phyloP scores from a whole-genome alignment of 768 basidiomycete genomes.

The Multifurca ochricompacta region DNA sequence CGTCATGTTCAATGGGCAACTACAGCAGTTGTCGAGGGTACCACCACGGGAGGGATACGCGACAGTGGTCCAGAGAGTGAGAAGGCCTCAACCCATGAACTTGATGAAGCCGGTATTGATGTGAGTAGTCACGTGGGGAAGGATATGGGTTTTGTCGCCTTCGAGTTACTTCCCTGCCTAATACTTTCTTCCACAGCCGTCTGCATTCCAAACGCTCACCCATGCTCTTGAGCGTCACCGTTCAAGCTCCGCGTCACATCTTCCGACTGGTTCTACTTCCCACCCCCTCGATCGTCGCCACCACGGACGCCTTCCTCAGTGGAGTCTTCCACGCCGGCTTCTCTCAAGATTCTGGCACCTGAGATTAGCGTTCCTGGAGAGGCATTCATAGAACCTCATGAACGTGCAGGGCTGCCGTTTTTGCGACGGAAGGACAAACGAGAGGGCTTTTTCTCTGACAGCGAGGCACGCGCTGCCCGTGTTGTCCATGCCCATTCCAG shows the following conservation, averaged over 20 bases:
- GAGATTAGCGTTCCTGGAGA: constrained; percentile 38
- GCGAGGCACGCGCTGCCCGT: constrained; percentile 31
- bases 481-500: constrained; percentile 38
- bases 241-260: constrained; percentile 22
- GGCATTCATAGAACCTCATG: constrained; percentile 52
- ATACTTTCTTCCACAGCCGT: constrained; percentile 30
- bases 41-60: neutral
- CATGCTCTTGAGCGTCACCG: constrained; percentile 47
- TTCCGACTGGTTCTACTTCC: constrained; percentile 11
- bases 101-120: constrained; percentile 49
- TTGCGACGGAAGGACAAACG: constrained; percentile 26
- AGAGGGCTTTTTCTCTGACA: neutral
- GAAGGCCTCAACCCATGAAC: constrained; percentile 28
- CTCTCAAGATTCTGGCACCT: neutral
- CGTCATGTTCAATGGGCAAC: constrained; percentile 21
- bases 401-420: constrained; percentile 57
- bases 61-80: constrained; percentile 1
- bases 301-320: constrained; percentile 9
- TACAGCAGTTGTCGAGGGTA: constrained; percentile 1
- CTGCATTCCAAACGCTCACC: constrained; percentile 41
- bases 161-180: constrained; percentile 3
- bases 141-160: neutral
- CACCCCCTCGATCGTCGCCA: neutral
- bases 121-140: too few relatives aligned
- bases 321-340: constrained; percentile 14